These are phyloP conservation scores for Phytophthora nicotianae DNA, from an alignment of 352 stramenopile genomes.

Conservation along the genomic window DNA sequence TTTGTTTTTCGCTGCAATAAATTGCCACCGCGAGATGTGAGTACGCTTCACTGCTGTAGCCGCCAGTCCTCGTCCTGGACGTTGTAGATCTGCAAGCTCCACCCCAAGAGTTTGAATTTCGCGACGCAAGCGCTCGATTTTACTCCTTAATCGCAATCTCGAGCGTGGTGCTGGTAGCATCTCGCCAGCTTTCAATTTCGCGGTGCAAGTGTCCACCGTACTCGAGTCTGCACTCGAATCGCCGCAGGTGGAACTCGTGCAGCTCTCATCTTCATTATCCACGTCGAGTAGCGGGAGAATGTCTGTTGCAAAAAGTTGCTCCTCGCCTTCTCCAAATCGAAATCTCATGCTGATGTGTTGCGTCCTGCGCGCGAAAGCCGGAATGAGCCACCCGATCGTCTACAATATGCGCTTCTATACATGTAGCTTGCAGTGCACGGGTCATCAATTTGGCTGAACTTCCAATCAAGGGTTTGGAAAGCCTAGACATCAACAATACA, in stretches of 20 bases:
- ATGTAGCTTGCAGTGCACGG: background rate
- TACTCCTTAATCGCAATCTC: slow-evolving; percentile 2
- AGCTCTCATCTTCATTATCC: background rate
- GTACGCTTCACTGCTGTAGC: background rate
- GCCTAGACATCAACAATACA: background rate
- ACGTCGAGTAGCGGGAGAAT: slow-evolving; percentile 5
- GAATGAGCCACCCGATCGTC: slow-evolving; percentile 9
- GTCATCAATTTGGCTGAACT: background rate
- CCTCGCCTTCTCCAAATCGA: slow-evolving; percentile 22
- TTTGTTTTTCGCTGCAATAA: slow-evolving; percentile 1
- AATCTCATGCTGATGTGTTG: slow-evolving; percentile 19
- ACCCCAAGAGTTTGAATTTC: slow-evolving; percentile 17
- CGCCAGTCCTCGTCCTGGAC: background rate
- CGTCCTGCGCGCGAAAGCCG: background rate
- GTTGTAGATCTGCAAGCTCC: slow-evolving; percentile 16
- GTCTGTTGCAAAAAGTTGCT: slow-evolving; percentile 20
- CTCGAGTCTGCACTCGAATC: background rate
- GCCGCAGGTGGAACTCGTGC: background rate
- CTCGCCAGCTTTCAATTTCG: background rate
- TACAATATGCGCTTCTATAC: background rate
- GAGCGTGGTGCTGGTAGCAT: background rate
- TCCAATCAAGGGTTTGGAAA: background rate
- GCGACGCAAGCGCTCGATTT: slow-evolving; percentile 15
- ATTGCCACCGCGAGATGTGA: slow-evolving; percentile 7
- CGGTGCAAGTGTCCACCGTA: background rate